A percentile compares a stretch with the other conserved stretches of the same genome.
Conservation (phyloP, 2,329 filamentous ascomycete species). For the Sporothrix globosa region DNA sequence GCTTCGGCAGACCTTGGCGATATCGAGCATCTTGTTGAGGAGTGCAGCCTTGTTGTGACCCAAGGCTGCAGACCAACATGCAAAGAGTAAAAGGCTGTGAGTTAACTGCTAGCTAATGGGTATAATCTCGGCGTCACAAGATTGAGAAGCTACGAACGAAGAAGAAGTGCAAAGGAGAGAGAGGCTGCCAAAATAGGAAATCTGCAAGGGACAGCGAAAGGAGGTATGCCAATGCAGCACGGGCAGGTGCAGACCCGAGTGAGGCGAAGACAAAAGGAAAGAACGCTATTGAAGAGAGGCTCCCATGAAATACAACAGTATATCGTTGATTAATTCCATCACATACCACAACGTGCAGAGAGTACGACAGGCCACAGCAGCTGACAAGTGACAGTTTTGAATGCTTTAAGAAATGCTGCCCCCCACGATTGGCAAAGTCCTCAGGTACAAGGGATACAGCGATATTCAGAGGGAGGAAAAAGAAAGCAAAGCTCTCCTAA, state of each 20-base stretch:
- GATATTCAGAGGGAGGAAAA: not conserved
- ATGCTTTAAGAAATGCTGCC: not conserved
- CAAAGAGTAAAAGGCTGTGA: not conserved
- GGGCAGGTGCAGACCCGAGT: slow-evolving; percentile 9
- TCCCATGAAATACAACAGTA: not conserved
- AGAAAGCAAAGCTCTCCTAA: not conserved
- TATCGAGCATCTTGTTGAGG: not conserved
- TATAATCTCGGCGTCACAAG: not conserved
- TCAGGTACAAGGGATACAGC: slow-evolving; percentile 1
- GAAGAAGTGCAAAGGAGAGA: not conserved
- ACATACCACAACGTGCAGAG: not conserved
- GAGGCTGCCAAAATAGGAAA: slow-evolving; percentile 12
- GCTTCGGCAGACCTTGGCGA: not conserved
- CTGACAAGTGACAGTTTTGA: not conserved
- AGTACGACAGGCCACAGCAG: not conserved
- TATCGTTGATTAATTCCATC: not conserved
- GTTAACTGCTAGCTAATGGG: not conserved
- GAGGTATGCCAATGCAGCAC: slow-evolving; percentile 12
- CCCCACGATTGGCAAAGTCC: not conserved
- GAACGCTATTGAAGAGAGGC: not conserved
- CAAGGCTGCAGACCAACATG: not conserved
- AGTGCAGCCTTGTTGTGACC: slow-evolving; percentile 4
- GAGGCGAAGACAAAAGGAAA: not conserved
- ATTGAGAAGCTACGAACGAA: not conserved
- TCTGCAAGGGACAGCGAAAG: slow-evolving; percentile 18